Base-by-base conservation (phyloP, 164 flowering plant species). In the Warburgia ugandensis region DNA sequence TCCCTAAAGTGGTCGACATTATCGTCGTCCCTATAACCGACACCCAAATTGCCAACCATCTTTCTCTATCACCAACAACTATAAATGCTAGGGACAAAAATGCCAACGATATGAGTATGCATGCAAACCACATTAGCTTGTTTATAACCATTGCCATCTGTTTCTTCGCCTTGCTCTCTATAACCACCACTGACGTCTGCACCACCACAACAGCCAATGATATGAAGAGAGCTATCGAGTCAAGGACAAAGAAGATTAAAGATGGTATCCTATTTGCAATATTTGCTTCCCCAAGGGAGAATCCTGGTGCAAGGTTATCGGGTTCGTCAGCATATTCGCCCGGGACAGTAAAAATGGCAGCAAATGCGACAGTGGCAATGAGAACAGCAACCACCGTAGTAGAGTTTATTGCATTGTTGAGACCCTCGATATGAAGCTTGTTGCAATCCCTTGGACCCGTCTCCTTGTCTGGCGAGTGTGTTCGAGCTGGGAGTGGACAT, bases 91-190 rank as follows among this genome's bases (percentile, higher is more conserved):
- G 58, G 2, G 98, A 84, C 56, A 88, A 58, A 44, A 76, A 92
- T 17, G 98, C 82, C 1, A 88, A 78, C 0, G 96, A 85, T 31
- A 87, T 58, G 1, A 85, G 79, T 48, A 81, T 90, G 50, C 98
- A 85, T 2, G 96, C 96, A 38, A 87, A 27, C 98, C 98, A 92
- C 98, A 92, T 92, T 11, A 92, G 73, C 79, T 92, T 92, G 86
- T 92, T 92, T 26, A 92, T 92, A 30, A 79, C 42, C 0, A 91
- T 80, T 94, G 88, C 83, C 94, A 88, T 77, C 59, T 80, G 80
- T 70, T 88, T 88, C 80, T 92, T 92, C 12, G 95, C 96, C 68
- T 81, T 85, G 72, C 88, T 81, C 59, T 91, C 96, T 40, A 85
- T 84, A 5, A 88, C 82, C 30, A 91, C 94, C n/a, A 91, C 80